These are phyloP conservation scores for Macrophomina phaseolina DNA, from an alignment of 2,329 filamentous ascomycete genomes.

Conservation along the genomic window DNA sequence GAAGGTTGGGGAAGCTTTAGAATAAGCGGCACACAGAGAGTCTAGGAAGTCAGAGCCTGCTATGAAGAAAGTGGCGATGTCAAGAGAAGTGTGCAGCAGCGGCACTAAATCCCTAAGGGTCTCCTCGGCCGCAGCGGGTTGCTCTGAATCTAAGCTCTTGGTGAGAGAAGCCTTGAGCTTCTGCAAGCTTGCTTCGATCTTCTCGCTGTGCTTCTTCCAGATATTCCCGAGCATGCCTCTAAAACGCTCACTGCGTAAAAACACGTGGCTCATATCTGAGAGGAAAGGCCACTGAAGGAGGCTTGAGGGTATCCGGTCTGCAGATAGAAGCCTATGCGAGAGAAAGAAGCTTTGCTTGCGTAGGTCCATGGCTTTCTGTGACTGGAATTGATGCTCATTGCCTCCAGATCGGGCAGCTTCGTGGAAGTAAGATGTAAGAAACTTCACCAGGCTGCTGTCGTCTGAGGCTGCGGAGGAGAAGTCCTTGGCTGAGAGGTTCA, in stretches of 20 bases:
- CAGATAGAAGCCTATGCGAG: constrained; percentile 61
- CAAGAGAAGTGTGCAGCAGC: constrained; percentile 66
- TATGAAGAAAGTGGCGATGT: constrained; percentile 68
- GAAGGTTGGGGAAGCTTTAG: constrained; percentile 65
- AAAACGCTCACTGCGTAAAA: constrained; percentile 66
- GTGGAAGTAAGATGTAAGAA: constrained; percentile 71
- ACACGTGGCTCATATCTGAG: constrained; percentile 69
- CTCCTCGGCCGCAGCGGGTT: constrained; percentile 61
- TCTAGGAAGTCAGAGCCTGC: constrained; percentile 89
- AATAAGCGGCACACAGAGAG: constrained; percentile 70
- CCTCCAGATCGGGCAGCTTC: constrained; percentile 51
- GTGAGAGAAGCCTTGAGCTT: constrained; percentile 68
- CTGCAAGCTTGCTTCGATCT: constrained; percentile 62
- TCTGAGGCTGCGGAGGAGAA: constrained; percentile 60
- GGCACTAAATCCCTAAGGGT: constrained; percentile 66
- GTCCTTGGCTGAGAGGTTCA: constrained; percentile 62
- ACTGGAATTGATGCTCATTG: constrained; percentile 29
- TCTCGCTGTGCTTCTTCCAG: constrained; percentile 58
- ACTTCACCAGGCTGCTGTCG: constrained; percentile 65
- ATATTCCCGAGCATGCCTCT: constrained; percentile 55
- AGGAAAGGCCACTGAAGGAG: constrained; percentile 72
- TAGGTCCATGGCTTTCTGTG: constrained; percentile 56
- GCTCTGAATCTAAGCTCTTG: constrained; percentile 66
- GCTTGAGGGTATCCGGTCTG: constrained; percentile 50
- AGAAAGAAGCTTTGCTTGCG: constrained; percentile 71